These are phyloP conservation scores for Olyra latifolia DNA, from an alignment of 176 grass and related monocot genomes.

Conservation along the genomic window DNA sequence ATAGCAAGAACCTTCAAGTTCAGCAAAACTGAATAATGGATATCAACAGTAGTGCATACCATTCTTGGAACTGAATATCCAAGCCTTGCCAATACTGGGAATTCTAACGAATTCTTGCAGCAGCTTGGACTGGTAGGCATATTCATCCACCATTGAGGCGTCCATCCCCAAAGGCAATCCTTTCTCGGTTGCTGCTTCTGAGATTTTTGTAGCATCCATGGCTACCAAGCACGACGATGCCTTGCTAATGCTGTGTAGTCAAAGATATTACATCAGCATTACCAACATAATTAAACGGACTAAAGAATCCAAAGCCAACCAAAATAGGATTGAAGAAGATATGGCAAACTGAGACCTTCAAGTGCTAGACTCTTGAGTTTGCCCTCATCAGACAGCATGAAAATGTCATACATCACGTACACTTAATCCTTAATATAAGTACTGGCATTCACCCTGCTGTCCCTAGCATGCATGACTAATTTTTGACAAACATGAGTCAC, in stretches of 20 bases:
- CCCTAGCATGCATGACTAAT: neutral
- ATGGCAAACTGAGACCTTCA: neutral
- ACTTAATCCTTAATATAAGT: neutral
- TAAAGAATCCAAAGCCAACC: neutral
- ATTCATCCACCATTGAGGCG: slow-evolving; percentile 55
- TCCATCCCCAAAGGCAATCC: slow-evolving; percentile 66
- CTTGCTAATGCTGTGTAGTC: slow-evolving; percentile 33
- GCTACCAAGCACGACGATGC: neutral
- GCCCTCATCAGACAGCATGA: neutral
- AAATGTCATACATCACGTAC: neutral
- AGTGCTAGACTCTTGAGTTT: neutral
- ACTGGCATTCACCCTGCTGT: neutral
- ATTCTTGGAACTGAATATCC: slow-evolving; percentile 74
- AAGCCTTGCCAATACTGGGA: slow-evolving; percentile 72
- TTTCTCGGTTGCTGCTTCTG: slow-evolving; percentile 36
- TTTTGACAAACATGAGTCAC: neutral
- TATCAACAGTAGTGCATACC: slow-evolving; percentile 34
- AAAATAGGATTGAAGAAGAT: neutral
- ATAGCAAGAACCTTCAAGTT: slow-evolving; percentile 9
- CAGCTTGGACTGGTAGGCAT: slow-evolving; percentile 71
- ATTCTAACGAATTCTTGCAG: slow-evolving; percentile 73
- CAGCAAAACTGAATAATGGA: neutral
- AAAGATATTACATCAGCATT: slow-evolving; percentile 21
- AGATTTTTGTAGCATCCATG: slow-evolving; percentile 38
- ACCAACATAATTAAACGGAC: neutral